These are phyloP conservation scores for Pelargonium australe DNA, from an alignment of 441 rosid species.

Conservation along the genomic window DNA sequence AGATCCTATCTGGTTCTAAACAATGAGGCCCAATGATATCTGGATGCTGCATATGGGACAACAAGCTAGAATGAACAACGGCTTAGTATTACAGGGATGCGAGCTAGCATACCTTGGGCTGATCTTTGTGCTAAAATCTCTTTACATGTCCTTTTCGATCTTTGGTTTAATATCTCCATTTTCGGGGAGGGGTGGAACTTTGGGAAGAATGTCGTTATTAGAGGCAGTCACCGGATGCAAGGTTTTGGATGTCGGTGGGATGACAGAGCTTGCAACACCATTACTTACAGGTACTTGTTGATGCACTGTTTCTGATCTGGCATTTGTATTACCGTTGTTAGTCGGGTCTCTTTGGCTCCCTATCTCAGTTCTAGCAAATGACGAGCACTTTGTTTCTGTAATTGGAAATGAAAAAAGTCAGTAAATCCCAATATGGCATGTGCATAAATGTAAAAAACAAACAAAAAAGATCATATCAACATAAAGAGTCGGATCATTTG, in stretches of 20 bases:
- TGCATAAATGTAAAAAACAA: constrained; percentile 5
- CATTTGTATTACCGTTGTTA: constrained; percentile 33
- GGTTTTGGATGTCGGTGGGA: constrained; percentile 29
- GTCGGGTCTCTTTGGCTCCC: constrained; percentile 35
- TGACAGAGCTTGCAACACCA: constrained; percentile 33
- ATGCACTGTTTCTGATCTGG: constrained; percentile 40
- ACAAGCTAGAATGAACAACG: constrained; percentile 20
- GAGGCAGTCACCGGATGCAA: constrained; percentile 26
- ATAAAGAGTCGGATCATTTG: too few species aligned
- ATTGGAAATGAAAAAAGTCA: constrained; percentile 14
- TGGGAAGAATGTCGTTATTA: constrained; percentile 25
- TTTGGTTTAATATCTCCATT: constrained; percentile 42
- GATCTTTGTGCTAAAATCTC: constrained; percentile 21
- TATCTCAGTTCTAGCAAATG: constrained; percentile 53
- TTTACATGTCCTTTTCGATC: constrained; percentile 25
- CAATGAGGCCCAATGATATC: constrained; percentile 9
- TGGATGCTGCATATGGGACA: constrained; percentile 22
- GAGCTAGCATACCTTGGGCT: constrained; percentile 1
- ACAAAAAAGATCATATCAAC: background rate
- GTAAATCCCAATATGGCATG: constrained; percentile 14
- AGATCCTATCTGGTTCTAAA: constrained; percentile 1
- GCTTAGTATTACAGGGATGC: constrained; percentile 3
- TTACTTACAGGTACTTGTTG: constrained; percentile 37
- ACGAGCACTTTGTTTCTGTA: constrained; percentile 59
- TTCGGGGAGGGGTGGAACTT: constrained; percentile 35